These are phyloP conservation scores for Apodospora peruviana DNA, from an alignment of 495 filamentous ascomycete genomes.

Conservation along the genomic window DNA sequence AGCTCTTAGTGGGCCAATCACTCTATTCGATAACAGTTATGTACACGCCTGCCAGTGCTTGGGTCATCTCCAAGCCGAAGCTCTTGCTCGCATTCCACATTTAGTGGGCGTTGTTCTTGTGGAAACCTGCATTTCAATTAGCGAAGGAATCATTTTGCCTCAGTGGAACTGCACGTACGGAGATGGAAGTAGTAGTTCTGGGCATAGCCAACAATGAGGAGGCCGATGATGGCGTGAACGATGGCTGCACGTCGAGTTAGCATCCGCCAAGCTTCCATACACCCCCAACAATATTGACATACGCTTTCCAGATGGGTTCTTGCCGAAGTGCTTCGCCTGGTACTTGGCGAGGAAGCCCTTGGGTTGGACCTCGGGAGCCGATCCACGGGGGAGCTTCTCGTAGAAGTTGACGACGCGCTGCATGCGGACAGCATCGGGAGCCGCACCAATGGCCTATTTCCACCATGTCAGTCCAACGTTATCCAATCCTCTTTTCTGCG, in stretches of 20 bases:
- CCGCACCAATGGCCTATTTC: conserved; percentile 75
- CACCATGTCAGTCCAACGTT: neutral
- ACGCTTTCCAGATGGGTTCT: conserved; percentile 83
- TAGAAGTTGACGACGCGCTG: conserved; percentile 96
- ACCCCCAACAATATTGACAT: conserved; percentile 38
- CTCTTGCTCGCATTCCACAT: conserved; percentile 9
- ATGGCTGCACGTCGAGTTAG: conserved; percentile 56
- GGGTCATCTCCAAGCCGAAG: conserved; percentile 17
- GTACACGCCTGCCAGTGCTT: conserved; percentile 32
- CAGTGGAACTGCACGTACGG: conserved; percentile 56
- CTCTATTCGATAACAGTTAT: conserved; percentile 37
- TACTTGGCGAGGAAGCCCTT: conserved; percentile 80
- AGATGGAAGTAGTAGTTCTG: conserved; percentile 99
- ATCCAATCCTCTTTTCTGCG: no score
- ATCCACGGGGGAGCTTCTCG: conserved; percentile 87
- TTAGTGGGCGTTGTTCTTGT: conserved; percentile 99
- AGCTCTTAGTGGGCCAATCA: conserved; percentile 15
- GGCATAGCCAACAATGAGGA: conserved; percentile 79
- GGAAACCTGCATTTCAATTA: conserved; percentile 61
- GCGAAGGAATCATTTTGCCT: neutral
- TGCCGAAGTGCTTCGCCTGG: conserved; percentile 90
- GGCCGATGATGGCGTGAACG: conserved; percentile 70
- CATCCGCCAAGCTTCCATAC: neutral
- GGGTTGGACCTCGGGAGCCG: conserved; percentile 72
- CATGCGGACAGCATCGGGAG: conserved; percentile 93